A percentile compares a stretch with the other conserved stretches of the same genome.
phyloP scores from a whole-genome alignment of 345 rosid genomes.

The Syzygium oleosum region DNA sequence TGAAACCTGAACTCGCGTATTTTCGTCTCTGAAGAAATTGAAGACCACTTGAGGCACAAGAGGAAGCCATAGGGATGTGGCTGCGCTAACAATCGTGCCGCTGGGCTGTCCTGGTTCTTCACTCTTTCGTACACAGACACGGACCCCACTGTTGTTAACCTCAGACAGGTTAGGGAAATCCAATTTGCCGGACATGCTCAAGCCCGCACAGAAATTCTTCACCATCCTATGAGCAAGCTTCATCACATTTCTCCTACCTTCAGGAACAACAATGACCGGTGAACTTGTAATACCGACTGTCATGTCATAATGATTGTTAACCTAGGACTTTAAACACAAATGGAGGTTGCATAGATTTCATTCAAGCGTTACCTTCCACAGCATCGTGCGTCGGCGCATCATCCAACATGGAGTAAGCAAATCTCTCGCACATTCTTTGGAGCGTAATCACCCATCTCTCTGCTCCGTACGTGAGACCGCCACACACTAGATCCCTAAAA shows the following conservation, averaged over 20 bases:
- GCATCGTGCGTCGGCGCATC: conserved; percentile 7
- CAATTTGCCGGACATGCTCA: conserved; percentile 42
- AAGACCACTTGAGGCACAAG: conserved; percentile 33
- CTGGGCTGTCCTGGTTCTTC: conserved; percentile 34
- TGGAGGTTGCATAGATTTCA: neutral
- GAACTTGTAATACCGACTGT: neutral
- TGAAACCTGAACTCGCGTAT: conserved; percentile 37
- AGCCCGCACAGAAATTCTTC: conserved; percentile 32
- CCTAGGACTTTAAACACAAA: neutral
- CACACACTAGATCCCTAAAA: conserved; percentile 33
- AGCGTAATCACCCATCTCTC: conserved; percentile 50
- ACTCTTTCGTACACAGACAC: conserved; percentile 36
- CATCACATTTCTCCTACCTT: conserved; percentile 40
- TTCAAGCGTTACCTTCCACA: conserved; percentile 23
- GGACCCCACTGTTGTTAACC: conserved; percentile 37
- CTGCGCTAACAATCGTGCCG: conserved; percentile 49
- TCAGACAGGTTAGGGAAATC: conserved; percentile 41
- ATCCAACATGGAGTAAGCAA: conserved; percentile 10
- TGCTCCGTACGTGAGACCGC: conserved; percentile 47
- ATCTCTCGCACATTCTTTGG: conserved; percentile 56
- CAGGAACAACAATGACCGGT: conserved; percentile 12
- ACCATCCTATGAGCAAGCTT: conserved; percentile 63
- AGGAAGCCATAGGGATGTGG: conserved; percentile 57
- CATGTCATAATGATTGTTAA: neutral
- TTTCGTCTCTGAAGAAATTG: conserved; percentile 22